Base-by-base conservation (phyloP, 768 basidiomycete genomes). In the Coprinopsis marcescibilis region DNA sequence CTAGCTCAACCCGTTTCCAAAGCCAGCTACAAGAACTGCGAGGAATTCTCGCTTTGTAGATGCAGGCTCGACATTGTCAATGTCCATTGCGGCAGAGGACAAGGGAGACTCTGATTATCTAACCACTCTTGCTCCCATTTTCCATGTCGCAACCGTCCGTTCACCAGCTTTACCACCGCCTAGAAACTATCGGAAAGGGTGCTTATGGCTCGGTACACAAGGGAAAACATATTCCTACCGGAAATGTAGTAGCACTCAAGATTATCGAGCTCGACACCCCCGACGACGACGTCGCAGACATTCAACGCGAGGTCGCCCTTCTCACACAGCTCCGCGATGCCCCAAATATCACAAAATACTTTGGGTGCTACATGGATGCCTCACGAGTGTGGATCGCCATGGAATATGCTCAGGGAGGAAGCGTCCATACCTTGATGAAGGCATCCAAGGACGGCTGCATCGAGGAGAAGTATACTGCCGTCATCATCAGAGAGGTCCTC, bases 361-460 rank as follows among this genome's bases (percentile, higher is more conserved):
- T 84, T 65, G 95, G 92, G n/a, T 96, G 92, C 67, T 85, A 89
- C 66, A 77, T 96, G 60, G 88, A 95, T 60, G 94, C 93, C 0
- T 89, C 92, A 23, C 87, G 90, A 40, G 91, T 99, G 8, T 99
- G 96, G 94, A 98, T 99, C 55, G 90, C 85, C 29, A 99, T 99
- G 96, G 96, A 99, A 63, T 83, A 84, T 57, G 96, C 96, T 6
- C 84, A 92, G 52, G 95, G 95, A 4, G 96, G 96, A 5, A 94
- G 90, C 60, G 89, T 97, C 4, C 73, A 89, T 37, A 88, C 91
- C 2, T 73, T 99, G 55, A 93, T 96, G 83, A 92, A 96, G 63
- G 85, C 89, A 0, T 80, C 81, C 52, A 80, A 73, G 52, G 78
- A 80, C 49, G 80, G 78, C 0, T 74, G 79, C 43, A 66, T 98